Conservation (phyloP, 2,329 filamentous ascomycete species). For the Bipolaris zeicola region DNA sequence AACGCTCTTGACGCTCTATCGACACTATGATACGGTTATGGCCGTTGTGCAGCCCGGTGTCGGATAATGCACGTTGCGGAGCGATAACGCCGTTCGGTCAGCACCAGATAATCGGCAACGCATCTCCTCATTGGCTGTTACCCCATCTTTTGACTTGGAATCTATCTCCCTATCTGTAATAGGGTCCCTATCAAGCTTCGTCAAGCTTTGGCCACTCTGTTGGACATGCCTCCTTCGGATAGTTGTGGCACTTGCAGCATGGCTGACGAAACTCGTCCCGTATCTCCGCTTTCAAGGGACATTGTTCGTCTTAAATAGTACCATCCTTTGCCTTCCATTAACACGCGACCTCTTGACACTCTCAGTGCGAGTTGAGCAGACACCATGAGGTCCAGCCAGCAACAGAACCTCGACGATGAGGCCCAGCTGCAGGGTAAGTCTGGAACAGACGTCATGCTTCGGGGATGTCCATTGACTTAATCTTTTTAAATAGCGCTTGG, state of each 20-base stretch:
- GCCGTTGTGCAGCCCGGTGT: neutral
- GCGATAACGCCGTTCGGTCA: conserved; percentile 10
- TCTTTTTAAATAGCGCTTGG: conserved; percentile 49
- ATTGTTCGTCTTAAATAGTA: conserved; percentile 3
- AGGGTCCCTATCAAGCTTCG: conserved; percentile 18
- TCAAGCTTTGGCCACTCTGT: conserved; percentile 18
- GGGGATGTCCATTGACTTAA: neutral
- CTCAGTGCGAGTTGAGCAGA: neutral
- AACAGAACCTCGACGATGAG: conserved; percentile 38
- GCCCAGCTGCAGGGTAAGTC: conserved; percentile 35
- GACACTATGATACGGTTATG: neutral
- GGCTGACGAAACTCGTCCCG: neutral
- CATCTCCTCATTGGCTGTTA: conserved; percentile 13
- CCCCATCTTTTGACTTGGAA: conserved; percentile 15
- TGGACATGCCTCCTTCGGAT: conserved; percentile 15
- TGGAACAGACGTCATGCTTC: too few relatives aligned
- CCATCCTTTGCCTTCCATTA: neutral
- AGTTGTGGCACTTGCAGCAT: conserved; percentile 14
- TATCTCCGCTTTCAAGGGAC: neutral
- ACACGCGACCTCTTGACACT: neutral
- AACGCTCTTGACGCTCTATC: conserved; percentile 9
- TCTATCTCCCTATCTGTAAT: conserved; percentile 17
- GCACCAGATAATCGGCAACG: conserved; percentile 5
- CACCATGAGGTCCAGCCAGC: conserved; percentile 30
- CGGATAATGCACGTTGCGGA: neutral